Evolutionary conservation across 2,329 filamentous ascomycete genomes (phyloP).

Genomic region (Didymella glomerata): DNA sequence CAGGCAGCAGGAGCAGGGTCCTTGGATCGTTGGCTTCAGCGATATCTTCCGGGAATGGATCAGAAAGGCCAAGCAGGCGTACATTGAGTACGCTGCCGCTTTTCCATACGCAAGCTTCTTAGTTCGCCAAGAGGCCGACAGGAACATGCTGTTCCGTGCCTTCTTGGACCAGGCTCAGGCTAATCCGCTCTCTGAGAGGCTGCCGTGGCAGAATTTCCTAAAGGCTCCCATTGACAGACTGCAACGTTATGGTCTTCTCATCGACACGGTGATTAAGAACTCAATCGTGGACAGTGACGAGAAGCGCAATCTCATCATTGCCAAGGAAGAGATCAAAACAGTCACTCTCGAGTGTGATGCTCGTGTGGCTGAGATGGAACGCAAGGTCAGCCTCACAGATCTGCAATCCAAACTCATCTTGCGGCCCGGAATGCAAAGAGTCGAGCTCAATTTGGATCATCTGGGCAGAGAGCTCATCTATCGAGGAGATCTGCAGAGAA

Average conservation of each 20-base stretch:
- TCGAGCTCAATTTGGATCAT: constrained; percentile 89
- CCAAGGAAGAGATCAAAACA: constrained; percentile 88
- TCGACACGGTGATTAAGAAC: constrained; percentile 83
- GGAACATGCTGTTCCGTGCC: constrained; percentile 83
- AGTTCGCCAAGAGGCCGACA: constrained; percentile 82
- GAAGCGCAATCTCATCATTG: constrained; percentile 81
- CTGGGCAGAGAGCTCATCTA: constrained; percentile 90
- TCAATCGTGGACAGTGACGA: constrained; percentile 87
- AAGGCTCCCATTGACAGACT: constrained; percentile 93
- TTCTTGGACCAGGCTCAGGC: constrained; percentile 84
- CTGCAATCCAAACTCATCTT: constrained; percentile 83
- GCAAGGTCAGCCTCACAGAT: constrained; percentile 88
- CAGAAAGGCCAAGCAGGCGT: constrained; percentile 85
- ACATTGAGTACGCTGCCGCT: constrained; percentile 88
- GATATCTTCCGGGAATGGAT: constrained; percentile 99
- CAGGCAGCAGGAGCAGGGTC: constrained; percentile 93
- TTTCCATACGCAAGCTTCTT: constrained; percentile 86
- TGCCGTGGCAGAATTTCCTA: constrained; percentile 93
- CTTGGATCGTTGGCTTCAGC: constrained; percentile 92
- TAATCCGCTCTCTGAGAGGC: constrained; percentile 79
- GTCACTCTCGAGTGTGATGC: constrained; percentile 91
- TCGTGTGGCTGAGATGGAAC: constrained; percentile 89
- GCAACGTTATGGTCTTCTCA: constrained; percentile 85
- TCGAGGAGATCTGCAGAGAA: constrained; percentile 86
- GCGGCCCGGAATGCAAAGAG: constrained; percentile 83